These are phyloP conservation scores for Coemansia sp. DNA, from an alignment of 192 early-diverging fungal species.

Conservation along the genomic window DNA sequence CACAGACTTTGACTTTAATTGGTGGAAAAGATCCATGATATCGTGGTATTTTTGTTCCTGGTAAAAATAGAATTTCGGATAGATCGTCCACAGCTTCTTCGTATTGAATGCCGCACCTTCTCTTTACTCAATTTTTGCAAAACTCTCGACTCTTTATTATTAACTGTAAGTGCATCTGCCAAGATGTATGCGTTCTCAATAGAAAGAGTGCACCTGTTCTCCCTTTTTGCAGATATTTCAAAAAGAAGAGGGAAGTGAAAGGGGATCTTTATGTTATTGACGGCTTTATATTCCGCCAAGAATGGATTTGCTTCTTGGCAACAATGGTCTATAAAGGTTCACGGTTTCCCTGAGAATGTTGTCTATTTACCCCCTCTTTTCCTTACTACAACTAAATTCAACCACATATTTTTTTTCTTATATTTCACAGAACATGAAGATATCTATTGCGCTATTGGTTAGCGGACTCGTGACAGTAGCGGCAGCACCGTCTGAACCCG, in stretches of 20 bases:
- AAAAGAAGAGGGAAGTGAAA: not conserved
- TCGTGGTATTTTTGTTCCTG: too few species aligned
- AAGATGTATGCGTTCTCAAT: not conserved
- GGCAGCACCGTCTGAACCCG: not conserved
- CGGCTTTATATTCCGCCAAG: not conserved
- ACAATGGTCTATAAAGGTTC: not conserved
- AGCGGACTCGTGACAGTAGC: conserved; percentile 1
- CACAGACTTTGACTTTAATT: too few species aligned
- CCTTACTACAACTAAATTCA: not conserved
- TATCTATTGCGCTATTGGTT: not conserved
- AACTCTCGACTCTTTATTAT: not conserved
- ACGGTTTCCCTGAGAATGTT: not conserved
- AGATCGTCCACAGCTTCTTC: not conserved
- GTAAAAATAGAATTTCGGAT: not conserved
- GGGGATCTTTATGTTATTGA: not conserved
- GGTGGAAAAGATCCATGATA: too few species aligned
- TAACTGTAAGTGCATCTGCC: not conserved
- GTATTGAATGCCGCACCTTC: not conserved
- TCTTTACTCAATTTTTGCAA: not conserved
- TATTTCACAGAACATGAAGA: not conserved
- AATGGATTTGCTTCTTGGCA: conserved; percentile 3
- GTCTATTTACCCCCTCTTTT: not conserved
- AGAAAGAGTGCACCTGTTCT: not conserved
- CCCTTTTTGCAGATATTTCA: not conserved
- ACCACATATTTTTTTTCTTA: not conserved